Evolutionary conservation across 2,329 filamentous ascomycete genomes (phyloP).

Genomic region (Penicillium concentricum): DNA sequence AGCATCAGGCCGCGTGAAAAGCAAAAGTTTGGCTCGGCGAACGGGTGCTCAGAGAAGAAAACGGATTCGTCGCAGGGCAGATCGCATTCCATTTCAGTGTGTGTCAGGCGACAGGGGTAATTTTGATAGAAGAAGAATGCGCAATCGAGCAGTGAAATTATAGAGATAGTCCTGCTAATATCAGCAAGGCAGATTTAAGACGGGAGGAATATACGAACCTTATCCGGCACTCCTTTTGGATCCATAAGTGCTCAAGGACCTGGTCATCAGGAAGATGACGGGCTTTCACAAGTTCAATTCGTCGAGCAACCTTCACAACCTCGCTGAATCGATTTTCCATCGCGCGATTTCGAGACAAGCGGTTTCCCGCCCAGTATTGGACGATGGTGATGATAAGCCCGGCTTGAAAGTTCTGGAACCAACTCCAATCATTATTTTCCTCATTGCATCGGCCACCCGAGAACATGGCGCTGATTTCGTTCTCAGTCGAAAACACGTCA

Average conservation of each 20-base stretch:
- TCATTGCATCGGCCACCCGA: constrained; percentile 23
- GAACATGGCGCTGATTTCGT: constrained; percentile 39
- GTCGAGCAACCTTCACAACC: constrained; percentile 44
- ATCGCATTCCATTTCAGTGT: constrained; percentile 45
- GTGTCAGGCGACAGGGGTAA: constrained; percentile 43
- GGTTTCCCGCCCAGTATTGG: constrained; percentile 48
- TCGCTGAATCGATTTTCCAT: constrained; percentile 47
- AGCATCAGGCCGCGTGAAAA: constrained; percentile 38
- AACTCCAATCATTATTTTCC: constrained; percentile 32
- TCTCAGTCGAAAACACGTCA: constrained; percentile 42
- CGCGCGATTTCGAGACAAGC: constrained; percentile 38
- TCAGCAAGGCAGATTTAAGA: constrained; percentile 6
- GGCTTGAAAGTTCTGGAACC: constrained; percentile 45
- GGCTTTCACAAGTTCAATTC: constrained; percentile 38
- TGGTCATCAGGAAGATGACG: constrained; percentile 41
- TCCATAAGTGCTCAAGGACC: constrained; percentile 42
- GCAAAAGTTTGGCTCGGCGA: constrained; percentile 41
- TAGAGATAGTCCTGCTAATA: constrained; percentile 36
- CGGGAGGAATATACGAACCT: constrained; percentile 28
- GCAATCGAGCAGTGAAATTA: constrained; percentile 45
- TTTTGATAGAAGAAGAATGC: constrained; percentile 49
- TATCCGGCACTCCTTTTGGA: constrained; percentile 46
- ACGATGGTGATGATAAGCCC: constrained; percentile 43
- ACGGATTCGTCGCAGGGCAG: constrained; percentile 44
- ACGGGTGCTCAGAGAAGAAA: constrained; percentile 44